Evolutionary conservation across 257 asterid genomes (phyloP), one percentile per base, ranked within the genome.

Genomic region (Scutellaria baicalensis): DNA sequence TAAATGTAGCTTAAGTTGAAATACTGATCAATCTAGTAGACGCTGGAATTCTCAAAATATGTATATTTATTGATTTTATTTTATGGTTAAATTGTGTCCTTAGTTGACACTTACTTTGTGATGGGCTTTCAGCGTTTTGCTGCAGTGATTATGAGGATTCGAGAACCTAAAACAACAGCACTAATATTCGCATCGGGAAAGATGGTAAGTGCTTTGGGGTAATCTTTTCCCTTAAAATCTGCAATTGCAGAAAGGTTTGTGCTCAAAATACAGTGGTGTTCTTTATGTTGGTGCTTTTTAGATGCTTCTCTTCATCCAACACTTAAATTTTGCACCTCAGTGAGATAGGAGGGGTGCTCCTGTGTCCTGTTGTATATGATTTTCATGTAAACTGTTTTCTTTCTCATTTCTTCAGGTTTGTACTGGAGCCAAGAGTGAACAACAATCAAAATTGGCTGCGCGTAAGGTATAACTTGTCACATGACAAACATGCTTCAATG

Each of bases 391-490:
- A 61, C 47, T 31, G 33, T 44, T 36, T 36, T 31, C 38, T 38
- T 11, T 48, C 49, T 36, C 35, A 23, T 67, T 35, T 58, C 52
- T 67, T 70, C 70, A 88, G 95, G 95, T 88, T 59, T 88, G 95
- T 69, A 84, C 95, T n/a, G 93, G 95, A 72, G 95, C 96, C 54
- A 88, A 88, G 84, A 88, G 96, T 35, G 96, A 88, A 77, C 85
- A 84, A 43, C 96, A 86, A 48, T 88, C 93, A 38, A 86, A 81
- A 73, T 74, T 88, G 84, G 93, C 95, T 47, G 95, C 93, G 12
- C 83, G 93, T 58, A 89, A 89, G 90, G 96, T 88, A 79, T 44
- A 51, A 12, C 36, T 61, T 50, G 21, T 59, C 9, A 13, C 51
- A 47, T 27, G 43, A 51, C 40, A 31, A 42, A 33, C 36, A 39